Conservation (phyloP, 2,329 filamentous ascomycete species). For the Akanthomyces muscarius region DNA sequence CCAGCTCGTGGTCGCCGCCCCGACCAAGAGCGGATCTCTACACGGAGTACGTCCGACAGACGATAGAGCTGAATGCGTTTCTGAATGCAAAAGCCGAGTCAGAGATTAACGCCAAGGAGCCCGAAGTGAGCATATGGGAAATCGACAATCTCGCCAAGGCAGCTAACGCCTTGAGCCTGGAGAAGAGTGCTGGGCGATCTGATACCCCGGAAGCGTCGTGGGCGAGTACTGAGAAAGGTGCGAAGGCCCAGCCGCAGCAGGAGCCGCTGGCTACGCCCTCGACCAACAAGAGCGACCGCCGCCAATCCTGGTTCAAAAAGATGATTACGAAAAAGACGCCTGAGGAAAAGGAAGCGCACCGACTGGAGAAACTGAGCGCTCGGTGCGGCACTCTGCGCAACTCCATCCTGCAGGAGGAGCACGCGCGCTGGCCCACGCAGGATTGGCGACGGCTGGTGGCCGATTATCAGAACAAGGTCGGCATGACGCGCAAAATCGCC, state of each 20-base stretch:
- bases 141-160: constrained; percentile 5
- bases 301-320: constrained; percentile 30
- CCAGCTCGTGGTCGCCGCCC: background rate
- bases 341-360: constrained; percentile 29
- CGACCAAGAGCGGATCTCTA: background rate
- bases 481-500: constrained; percentile 6
- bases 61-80: constrained; percentile 12
- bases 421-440: constrained; percentile 39
- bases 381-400: constrained; percentile 25
- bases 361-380: background rate
- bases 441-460: constrained; percentile 35
- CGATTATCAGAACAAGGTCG: constrained; percentile 39
- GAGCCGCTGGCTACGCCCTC: background rate
- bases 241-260: background rate
- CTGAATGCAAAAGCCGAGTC: constrained; percentile 15
- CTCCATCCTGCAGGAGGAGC: constrained; percentile 38
- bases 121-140: constrained; percentile 17
- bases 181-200: background rate
- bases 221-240: background rate
- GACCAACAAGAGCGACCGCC: background rate
- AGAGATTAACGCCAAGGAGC: constrained; percentile 16
- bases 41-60: constrained; percentile 14
- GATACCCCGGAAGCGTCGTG: background rate
- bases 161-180: background rate
- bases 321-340: constrained; percentile 36